Base-by-base conservation (phyloP, 2,329 filamentous ascomycete species). In the Trichoderma pleuroti region DNA sequence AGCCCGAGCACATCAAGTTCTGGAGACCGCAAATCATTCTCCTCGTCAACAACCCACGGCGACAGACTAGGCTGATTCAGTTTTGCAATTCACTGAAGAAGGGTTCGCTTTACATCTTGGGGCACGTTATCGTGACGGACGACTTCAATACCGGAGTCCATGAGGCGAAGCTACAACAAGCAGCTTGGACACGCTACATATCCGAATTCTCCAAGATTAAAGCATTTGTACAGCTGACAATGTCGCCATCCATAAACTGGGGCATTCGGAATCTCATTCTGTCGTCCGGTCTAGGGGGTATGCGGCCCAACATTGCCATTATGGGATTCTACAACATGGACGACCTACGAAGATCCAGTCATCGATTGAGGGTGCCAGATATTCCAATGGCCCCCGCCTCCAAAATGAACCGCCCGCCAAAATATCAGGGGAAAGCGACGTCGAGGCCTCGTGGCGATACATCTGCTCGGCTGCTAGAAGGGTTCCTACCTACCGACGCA, bases 51-150 rank as follows among this genome's bases (percentile, higher is more conserved):
- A 89, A 96, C 75, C 92, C 93, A 5, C 87, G 93, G n/a, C 87
- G 87, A 7, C 92, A 96, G 77, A 93, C 92, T 67, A 91, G 92
- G 54, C 86, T 97, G 52, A 95, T 97, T 3, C 92, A 94, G 71
- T 97, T 97, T 75, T 97, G 93, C 81, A 97, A 97, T 78, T 94
- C 93, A 0, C 83, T 97, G 78, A 97, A 97, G 78, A 97, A 97
- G 76, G 94, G 93, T 0, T 90, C 90, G 0, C 80, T 97, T 1
- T 97, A 96, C 78, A 92, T 97, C 11, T 84, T 97, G 1, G 93
- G 93, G 0, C 93, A 97, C 80, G 92, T 97, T 56, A 94, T 97
- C 71, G 93, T 97, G 4, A 93, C 92, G 0, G 87, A 93, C 72
- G 92, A 97, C 77, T 97, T 97, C 76, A 87, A 88, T 24, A 86